A percentile compares a stretch with the other conserved stretches of the same genome.
These are phyloP conservation scores for Massariosphaeria phaeospora DNA, from an alignment of 495 filamentous ascomycete species.

Conservation along the genomic window DNA sequence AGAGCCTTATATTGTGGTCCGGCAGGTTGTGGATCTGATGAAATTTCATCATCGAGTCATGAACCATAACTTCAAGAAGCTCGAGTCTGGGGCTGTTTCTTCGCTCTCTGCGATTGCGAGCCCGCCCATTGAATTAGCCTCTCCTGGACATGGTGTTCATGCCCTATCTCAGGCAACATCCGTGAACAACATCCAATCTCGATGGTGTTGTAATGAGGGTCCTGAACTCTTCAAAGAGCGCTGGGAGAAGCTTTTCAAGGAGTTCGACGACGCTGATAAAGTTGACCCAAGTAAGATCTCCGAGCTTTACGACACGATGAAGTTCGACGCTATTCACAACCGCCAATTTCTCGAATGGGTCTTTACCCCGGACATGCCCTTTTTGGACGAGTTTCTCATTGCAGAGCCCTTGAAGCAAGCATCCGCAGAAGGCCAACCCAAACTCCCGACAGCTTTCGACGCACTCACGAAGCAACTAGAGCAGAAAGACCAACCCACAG, in stretches of 20 bases:
- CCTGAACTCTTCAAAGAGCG: constrained; percentile 90
- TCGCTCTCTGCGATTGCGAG: constrained; percentile 49
- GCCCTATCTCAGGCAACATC: constrained; percentile 55
- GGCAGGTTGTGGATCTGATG: constrained; percentile 92
- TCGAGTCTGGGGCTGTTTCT: constrained; percentile 57
- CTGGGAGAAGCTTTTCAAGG: constrained; percentile 96
- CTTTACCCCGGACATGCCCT: constrained; percentile 72
- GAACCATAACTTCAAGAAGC: constrained; percentile 80
- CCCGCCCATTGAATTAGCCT: constrained; percentile 24
- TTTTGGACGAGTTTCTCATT: constrained; percentile 57
- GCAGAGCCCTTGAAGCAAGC: constrained; percentile 17
- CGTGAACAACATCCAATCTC: constrained; percentile 66
- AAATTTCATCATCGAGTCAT: constrained; percentile 93
- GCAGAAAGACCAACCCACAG: constrained; percentile 16
- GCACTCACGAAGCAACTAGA: constrained; percentile 15
- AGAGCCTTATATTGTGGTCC: constrained; percentile 84
- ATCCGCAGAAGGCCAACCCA: constrained; percentile 17
- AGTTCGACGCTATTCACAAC: constrained; percentile 97
- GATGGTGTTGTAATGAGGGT: constrained; percentile 97
- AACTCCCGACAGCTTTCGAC: constrained; percentile 1
- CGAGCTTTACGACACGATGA: constrained; percentile 98
- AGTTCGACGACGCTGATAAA: constrained; percentile 95
- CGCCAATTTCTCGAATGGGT: constrained; percentile 96
- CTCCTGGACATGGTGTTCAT: constrained; percentile 41
- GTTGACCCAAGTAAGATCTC: constrained; percentile 97